Percentiles rank a stretch among this genome's conserved stretches.
Evolutionary conservation across 345 rosid genomes (phyloP).

Genomic region (Lumnitzera racemosa): DNA sequence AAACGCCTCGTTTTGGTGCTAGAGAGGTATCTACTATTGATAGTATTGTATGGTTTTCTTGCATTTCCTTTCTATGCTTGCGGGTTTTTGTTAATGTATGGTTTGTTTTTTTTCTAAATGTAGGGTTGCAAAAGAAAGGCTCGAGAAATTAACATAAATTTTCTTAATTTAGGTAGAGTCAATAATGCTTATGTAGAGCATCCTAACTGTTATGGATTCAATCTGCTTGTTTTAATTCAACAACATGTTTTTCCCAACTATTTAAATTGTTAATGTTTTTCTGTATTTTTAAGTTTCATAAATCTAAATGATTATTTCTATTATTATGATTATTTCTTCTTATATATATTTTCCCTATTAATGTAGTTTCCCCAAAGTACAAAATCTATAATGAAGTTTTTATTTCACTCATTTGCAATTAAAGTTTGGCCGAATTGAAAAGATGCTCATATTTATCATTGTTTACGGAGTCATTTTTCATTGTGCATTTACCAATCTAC

Average conservation of each 20-base stretch:
- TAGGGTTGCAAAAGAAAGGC: slow-evolving; percentile 99
- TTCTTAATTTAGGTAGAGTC: slow-evolving; percentile 91
- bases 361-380: no score
- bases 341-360: no score
- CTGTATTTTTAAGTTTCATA: slow-evolving; percentile 63
- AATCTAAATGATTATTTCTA: no score
- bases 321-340: slow-evolving; percentile 12
- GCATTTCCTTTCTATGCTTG: neutral
- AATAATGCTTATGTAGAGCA: slow-evolving; percentile 98
- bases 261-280: neutral
- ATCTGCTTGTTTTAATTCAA: neutral
- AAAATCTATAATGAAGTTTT: no score
- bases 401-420: no score
- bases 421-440: no score
- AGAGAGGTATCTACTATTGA: slow-evolving; percentile 57
- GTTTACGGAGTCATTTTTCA: no score
- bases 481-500: no score
- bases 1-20: slow-evolving; percentile 97
- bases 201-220: slow-evolving; percentile 47
- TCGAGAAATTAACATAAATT: slow-evolving; percentile 97
- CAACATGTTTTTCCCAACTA: slow-evolving; percentile 1
- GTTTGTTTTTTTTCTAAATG: neutral
- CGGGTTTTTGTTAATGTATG: neutral
- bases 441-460: no score
- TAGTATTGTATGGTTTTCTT: neutral